A percentile compares a stretch with the other conserved stretches of the same genome.
These are phyloP conservation scores for Symbiodinium natans DNA, from an alignment of 73 alveolate species.

Conservation along the genomic window DNA sequence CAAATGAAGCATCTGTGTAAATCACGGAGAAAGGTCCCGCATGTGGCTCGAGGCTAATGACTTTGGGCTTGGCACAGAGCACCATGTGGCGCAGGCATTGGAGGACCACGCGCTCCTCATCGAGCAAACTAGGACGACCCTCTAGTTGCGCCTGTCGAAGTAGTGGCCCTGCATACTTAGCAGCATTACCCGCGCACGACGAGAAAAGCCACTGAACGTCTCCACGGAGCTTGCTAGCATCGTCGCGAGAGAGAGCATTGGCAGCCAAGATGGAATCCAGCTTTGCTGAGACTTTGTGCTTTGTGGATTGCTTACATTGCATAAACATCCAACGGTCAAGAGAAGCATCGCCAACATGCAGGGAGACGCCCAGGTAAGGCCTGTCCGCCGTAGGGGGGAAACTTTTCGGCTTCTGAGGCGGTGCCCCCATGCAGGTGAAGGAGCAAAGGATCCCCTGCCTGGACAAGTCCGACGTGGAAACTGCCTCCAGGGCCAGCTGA, in stretches of 20 bases:
- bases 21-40: not conserved
- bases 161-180: not conserved
- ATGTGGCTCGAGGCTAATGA: not conserved
- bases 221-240: slow-evolving; percentile 13
- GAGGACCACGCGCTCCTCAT: not conserved
- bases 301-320: not conserved
- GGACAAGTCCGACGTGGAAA: not conserved
- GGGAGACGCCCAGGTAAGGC: not conserved
- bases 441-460: not conserved
- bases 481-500: not conserved
- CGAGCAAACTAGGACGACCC: not conserved
- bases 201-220: slow-evolving; percentile 26
- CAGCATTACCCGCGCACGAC: not conserved
- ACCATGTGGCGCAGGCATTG: not conserved
- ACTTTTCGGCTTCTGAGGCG: not conserved
- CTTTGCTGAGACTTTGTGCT: not conserved
- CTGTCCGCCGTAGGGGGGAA: not conserved
- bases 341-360: not conserved
- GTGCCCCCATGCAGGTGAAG: not conserved
- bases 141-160: not conserved
- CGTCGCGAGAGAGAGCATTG: not conserved
- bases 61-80: not conserved
- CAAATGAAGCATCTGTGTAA: slow-evolving; percentile 33
- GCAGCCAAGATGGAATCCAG: not conserved
- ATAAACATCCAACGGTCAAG: not conserved